Evolutionary conservation across 305 asterid species (phyloP).

Genomic region (Fraxinus platypoda): DNA sequence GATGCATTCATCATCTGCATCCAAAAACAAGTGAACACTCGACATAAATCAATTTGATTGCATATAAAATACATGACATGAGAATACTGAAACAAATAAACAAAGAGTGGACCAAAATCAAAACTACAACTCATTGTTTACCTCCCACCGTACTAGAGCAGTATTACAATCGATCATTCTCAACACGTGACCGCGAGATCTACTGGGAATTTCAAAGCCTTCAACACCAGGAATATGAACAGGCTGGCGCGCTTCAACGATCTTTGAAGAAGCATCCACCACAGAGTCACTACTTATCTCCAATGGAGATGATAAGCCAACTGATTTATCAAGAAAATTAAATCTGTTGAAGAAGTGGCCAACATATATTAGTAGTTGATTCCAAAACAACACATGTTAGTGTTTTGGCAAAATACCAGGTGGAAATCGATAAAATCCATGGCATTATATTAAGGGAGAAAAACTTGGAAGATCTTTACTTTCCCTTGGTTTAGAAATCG

Average conservation of each 20-base stretch:
- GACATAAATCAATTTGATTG: neutral
- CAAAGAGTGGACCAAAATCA: neutral
- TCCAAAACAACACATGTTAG: constrained; percentile 2
- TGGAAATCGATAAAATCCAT: neutral
- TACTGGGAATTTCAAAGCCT: constrained; percentile 76
- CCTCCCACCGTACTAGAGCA: constrained; percentile 98
- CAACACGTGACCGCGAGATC: constrained; percentile 75
- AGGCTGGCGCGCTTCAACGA: constrained; percentile 52
- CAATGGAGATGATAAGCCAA: constrained; percentile 75
- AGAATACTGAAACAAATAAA: constrained; percentile 7
- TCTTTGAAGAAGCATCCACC: constrained; percentile 57
- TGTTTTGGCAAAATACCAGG: constrained; percentile 1
- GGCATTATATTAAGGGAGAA: neutral
- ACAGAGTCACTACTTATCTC: constrained; percentile 49
- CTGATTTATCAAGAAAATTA: constrained; percentile 81
- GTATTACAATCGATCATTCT: constrained; percentile 60
- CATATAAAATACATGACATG: constrained; percentile 1
- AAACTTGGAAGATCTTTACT: neutral
- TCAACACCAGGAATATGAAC: constrained; percentile 67
- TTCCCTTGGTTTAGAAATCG: neutral
- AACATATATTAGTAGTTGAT: constrained; percentile 20
- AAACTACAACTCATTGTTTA: constrained; percentile 27
- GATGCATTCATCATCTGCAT: neutral
- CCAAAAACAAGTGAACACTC: neutral
- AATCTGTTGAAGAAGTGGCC: constrained; percentile 50